Conservation (phyloP, 257 asterid genomes). For the Capsicum pubescens region DNA sequence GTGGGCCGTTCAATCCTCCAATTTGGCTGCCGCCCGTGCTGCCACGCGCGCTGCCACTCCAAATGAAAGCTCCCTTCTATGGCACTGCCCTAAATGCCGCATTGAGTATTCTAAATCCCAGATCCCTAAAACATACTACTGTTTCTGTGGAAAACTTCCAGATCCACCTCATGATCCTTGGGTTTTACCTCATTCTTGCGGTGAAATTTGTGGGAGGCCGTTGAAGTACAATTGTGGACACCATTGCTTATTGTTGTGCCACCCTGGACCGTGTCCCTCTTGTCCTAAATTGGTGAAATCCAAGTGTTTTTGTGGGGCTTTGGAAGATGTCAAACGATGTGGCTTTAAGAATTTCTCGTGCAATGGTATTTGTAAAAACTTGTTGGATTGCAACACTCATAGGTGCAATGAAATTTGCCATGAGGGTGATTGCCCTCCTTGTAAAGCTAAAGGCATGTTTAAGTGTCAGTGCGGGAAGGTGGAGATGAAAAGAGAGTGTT, state of each 20-base stretch:
- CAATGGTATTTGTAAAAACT: slow-evolving; percentile 54
- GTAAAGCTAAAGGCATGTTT: slow-evolving; percentile 58
- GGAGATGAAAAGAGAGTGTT: slow-evolving; percentile 70
- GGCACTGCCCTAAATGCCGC: slow-evolving; percentile 99
- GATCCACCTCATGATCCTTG: slow-evolving; percentile 90
- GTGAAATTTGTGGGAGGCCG: slow-evolving; percentile 77
- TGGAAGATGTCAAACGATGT: slow-evolving; percentile 80
- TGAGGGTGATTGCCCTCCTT: slow-evolving; percentile 71
- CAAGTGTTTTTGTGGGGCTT: slow-evolving; percentile 74
- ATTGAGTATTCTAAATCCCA: slow-evolving; percentile 65
- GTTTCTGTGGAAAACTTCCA: slow-evolving; percentile 81
- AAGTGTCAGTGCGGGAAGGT: slow-evolving; percentile 78
- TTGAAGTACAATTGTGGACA: slow-evolving; percentile 83
- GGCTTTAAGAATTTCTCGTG: slow-evolving; percentile 88
- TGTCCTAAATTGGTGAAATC: slow-evolving; percentile 80
- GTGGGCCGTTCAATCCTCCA: slow-evolving; percentile 84
- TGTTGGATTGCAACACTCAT: slow-evolving; percentile 70
- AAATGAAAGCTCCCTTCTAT: slow-evolving; percentile 50
- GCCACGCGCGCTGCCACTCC: slow-evolving; percentile 68
- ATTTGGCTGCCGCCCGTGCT: slow-evolving; percentile 78
- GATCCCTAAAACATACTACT: slow-evolving; percentile 70
- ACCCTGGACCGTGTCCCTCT: slow-evolving; percentile 94
- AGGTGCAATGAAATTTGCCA: slow-evolving; percentile 76
- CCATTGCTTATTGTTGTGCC: slow-evolving; percentile 74
- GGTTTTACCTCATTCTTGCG: slow-evolving; percentile 95